phyloP scores from a whole-genome alignment of 495 filamentous ascomycete genomes.

The Talaromyces nanjingensis region DNA sequence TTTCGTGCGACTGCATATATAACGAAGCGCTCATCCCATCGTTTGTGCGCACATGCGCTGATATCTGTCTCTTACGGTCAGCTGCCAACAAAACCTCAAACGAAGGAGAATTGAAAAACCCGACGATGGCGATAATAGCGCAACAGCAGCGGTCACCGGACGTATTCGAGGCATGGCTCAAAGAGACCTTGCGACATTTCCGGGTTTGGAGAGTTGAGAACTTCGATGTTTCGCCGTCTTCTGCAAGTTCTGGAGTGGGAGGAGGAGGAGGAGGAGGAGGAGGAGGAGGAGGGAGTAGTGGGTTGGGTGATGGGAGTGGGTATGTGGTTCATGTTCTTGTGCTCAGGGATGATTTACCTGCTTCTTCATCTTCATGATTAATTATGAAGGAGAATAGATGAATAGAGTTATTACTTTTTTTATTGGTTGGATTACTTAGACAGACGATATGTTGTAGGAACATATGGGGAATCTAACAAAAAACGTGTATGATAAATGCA shows the following conservation, averaged over 20 bases:
- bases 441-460: neutral
- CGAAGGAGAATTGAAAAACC: slow-evolving; percentile 13
- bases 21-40: slow-evolving; percentile 77
- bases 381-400: neutral
- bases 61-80: slow-evolving; percentile 56
- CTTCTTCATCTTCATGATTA: neutral
- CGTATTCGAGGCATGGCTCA: slow-evolving; percentile 80
- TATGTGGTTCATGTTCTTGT: slow-evolving; percentile 39
- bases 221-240: neutral
- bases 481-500: neutral
- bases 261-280: slow-evolving; percentile 46
- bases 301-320: slow-evolving; percentile 39
- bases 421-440: neutral
- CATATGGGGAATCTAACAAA: slow-evolving; percentile 6
- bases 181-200: slow-evolving; percentile 57
- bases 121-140: slow-evolving; percentile 65
- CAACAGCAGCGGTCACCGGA: slow-evolving; percentile 80
- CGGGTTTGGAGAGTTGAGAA: slow-evolving; percentile 63
- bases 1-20: slow-evolving; percentile 88
- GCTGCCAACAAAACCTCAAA: neutral
- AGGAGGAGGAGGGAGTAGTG: slow-evolving; percentile 52
- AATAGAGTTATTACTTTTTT: neutral
- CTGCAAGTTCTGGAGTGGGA: slow-evolving; percentile 12
- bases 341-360: slow-evolving; percentile 14
- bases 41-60: slow-evolving; percentile 77